A percentile compares a stretch with the other conserved stretches of the same genome.
These are phyloP conservation scores for Vitis rotundifolia DNA, from an alignment of 164 flowering plant genomes.

Conservation along the genomic window DNA sequence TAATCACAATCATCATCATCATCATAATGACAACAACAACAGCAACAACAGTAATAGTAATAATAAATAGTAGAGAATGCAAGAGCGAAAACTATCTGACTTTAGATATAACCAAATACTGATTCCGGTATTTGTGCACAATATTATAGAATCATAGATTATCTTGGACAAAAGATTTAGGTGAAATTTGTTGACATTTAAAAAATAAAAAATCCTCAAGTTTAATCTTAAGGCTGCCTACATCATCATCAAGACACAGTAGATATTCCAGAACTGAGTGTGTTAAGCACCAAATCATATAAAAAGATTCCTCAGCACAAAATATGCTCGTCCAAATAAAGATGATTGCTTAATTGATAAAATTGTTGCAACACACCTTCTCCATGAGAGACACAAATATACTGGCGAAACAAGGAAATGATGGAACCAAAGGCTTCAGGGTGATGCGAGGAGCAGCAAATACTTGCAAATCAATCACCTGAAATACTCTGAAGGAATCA, in stretches of 20 bases:
- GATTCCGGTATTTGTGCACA: background rate
- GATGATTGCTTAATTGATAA: background rate
- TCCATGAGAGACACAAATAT: constrained; percentile 90
- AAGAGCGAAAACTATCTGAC: background rate
- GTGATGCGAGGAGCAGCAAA: constrained; percentile 92
- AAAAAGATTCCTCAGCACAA: background rate
- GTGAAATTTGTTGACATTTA: background rate
- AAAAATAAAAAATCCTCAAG: background rate
- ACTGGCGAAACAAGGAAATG: constrained; percentile 90
- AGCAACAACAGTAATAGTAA: too few species aligned
- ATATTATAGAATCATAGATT: background rate
- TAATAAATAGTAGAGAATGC: too few species aligned
- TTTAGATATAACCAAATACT: background rate
- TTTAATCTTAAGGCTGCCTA: too few species aligned
- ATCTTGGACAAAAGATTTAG: background rate
- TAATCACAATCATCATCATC: too few species aligned
- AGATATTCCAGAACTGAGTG: too few species aligned
- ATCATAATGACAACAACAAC: too few species aligned
- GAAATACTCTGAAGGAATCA: constrained; percentile 28
- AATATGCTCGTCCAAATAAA: too few species aligned
- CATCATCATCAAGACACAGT: too few species aligned
- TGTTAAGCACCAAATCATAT: too few species aligned
- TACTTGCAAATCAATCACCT: constrained; percentile 95
- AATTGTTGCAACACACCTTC: constrained; percentile 50
- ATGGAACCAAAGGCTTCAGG: constrained; percentile 91